Evolutionary conservation across 352 stramenopile species (phyloP), one percentile per base, ranked within the genome.

Genomic region (Phytophthora multivora): DNA sequence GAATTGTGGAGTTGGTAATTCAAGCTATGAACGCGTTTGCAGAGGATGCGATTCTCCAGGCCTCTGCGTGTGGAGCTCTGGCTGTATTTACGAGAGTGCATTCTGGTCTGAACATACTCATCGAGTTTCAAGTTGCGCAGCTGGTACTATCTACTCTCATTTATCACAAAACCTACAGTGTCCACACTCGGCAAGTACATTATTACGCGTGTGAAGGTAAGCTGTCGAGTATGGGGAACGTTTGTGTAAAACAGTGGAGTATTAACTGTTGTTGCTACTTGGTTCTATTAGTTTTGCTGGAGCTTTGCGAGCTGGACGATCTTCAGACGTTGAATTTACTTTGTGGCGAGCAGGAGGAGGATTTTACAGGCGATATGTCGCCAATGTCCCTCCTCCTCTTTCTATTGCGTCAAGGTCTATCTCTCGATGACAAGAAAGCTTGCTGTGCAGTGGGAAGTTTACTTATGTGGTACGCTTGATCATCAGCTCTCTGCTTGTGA

Each of bases 201-300:
- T 95, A 90, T 69, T 93, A 93, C 51, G 83, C 80, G 1, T 88
- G 78, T 31, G 83, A 95, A 89, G 80, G 79, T 88, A 71, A 41
- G 30, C 11, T 39, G 5, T 23, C 13, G 11, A 28, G 38, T 12
- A 16, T 45, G 15, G n/a, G 16, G 42, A 16, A 45, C 6, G 7
- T 38, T 33, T 18, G 13, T 33, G 12, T n/a, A 39, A 23, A 25
- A 15, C 11, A 26, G 3, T 33, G 5, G n/a, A 5, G 5, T 56
- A 33, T 21, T 54, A 33, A 63, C 53, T 33, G 9, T 41, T 8
- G 33, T 53, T 38, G 16, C 23, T 33, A 18, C 55, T 26, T 40
- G 54, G 28, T 40, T 11, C 9, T 50, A 25, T 51, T 2, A 87
- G 83, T 93, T 35, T 45, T 93, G 19, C 62, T 91, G 8, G 80